Evolutionary conservation across 2,329 filamentous ascomycete genomes (phyloP).

Genomic region (Zalaria sp.): DNA sequence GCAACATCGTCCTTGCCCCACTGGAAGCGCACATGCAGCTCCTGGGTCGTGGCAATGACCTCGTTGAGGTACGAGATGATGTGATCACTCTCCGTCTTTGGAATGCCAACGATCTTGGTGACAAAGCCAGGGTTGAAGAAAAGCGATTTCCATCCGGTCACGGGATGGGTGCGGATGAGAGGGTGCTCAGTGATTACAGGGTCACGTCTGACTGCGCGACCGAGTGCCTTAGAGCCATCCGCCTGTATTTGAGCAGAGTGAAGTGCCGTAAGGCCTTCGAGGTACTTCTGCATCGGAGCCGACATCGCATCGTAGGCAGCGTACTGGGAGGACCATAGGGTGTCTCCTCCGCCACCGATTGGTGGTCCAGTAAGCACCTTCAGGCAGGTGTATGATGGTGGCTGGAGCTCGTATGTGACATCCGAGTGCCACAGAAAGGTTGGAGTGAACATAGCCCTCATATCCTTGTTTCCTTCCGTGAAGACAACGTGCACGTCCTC

Average conservation of each 20-base stretch:
- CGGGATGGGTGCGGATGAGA: conserved; percentile 44
- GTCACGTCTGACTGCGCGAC: conserved; percentile 37
- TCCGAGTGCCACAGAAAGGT: conserved; percentile 43
- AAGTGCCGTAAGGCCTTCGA: conserved; percentile 35
- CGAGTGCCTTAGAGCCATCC: conserved; percentile 32
- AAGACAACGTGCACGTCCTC: conserved; percentile 45
- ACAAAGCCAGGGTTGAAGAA: conserved; percentile 48
- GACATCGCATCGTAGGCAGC: conserved; percentile 45
- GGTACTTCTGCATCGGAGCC: conserved; percentile 40
- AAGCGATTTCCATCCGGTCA: conserved; percentile 47
- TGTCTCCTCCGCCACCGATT: conserved; percentile 35
- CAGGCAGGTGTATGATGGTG: conserved; percentile 42
- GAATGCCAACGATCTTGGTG: conserved; percentile 43
- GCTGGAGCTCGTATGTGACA: conserved; percentile 40
- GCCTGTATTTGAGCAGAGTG: conserved; percentile 42
- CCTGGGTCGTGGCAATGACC: conserved; percentile 42
- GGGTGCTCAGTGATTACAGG: conserved; percentile 41
- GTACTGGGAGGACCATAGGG: conserved; percentile 32
- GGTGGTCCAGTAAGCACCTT: conserved; percentile 41
- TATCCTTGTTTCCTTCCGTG: conserved; percentile 38
- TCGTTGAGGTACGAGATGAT: conserved; percentile 40
- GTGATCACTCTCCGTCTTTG: conserved; percentile 39
- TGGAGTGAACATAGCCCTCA: conserved; percentile 39
- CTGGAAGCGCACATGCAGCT: conserved; percentile 53
- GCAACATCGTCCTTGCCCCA: conserved; percentile 53